These are phyloP conservation scores for Iris pallida DNA, from an alignment of 116 monocot genomes.

Conservation along the genomic window DNA sequence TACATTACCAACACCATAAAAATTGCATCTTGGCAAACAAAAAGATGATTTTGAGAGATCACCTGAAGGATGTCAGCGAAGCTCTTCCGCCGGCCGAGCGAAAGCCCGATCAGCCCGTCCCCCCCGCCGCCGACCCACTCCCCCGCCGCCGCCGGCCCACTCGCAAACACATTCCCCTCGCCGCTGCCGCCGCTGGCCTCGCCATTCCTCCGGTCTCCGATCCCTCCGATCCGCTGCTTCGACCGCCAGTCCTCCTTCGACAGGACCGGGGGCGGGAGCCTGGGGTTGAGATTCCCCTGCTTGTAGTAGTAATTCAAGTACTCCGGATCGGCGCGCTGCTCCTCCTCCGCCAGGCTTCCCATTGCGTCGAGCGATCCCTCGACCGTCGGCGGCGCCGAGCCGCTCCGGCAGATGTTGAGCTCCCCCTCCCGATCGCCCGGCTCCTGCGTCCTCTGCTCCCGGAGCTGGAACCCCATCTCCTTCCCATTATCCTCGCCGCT, in stretches of 20 bases:
- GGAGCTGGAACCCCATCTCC: slow-evolving; percentile 21
- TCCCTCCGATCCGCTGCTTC: slow-evolving; percentile 25
- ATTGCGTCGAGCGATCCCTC: slow-evolving; percentile 42
- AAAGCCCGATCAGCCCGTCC: slow-evolving; percentile 15
- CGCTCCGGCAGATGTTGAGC: slow-evolving; percentile 38
- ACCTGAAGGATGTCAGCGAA: slow-evolving; percentile 37
- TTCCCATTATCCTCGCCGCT: slow-evolving; percentile 8
- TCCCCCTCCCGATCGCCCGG: slow-evolving; percentile 24
- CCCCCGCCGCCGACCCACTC: slow-evolving; percentile 21
- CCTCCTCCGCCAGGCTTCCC: slow-evolving; percentile 32
- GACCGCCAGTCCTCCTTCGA: slow-evolving; percentile 37
- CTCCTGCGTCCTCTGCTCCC: slow-evolving; percentile 30
- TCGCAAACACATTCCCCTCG: slow-evolving; percentile 19
- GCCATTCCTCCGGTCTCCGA: slow-evolving; percentile 17
- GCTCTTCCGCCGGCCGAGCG: slow-evolving; percentile 17
- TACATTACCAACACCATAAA: background rate
- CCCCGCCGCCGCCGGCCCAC: slow-evolving; percentile 18
- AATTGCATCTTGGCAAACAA: background rate
- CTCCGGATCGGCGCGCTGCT: slow-evolving; percentile 39
- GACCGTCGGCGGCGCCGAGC: slow-evolving; percentile 61
- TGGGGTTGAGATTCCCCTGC: slow-evolving; percentile 41
- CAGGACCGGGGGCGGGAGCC: slow-evolving; percentile 33
- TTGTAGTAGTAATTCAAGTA: slow-evolving; percentile 59
- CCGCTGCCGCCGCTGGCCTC: slow-evolving; percentile 5
- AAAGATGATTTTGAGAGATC: background rate